Percentiles rank a stretch among this genome's conserved stretches.
phyloP scores from a whole-genome alignment of 1,139 yeast genomes.

The Scheffersomyces illinoinensis region DNA sequence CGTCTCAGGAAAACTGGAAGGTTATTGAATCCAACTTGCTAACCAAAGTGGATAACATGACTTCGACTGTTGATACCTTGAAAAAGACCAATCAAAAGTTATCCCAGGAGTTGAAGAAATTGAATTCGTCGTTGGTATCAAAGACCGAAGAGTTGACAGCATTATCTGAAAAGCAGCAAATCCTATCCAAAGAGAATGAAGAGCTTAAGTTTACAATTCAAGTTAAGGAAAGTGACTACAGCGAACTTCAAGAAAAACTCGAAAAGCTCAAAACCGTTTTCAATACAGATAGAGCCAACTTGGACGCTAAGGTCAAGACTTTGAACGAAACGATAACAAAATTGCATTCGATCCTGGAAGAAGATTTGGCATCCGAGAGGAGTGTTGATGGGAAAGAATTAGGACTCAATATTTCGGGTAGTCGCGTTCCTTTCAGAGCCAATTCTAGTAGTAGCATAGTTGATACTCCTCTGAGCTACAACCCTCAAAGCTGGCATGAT shows the following conservation, averaged over 20 bases:
- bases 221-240: conserved; percentile 25
- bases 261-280: conserved; percentile 32
- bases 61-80: conserved; percentile 34
- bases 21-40: conserved; percentile 56
- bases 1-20: conserved; percentile 69
- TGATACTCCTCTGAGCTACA: background rate
- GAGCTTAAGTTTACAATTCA: conserved; percentile 22
- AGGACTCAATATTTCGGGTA: background rate
- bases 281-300: conserved; percentile 30
- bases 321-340: conserved; percentile 20
- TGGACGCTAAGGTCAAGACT: conserved; percentile 26
- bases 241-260: conserved; percentile 30
- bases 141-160: conserved; percentile 24
- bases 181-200: conserved; percentile 15
- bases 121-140: conserved; percentile 19
- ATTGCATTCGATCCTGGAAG: background rate
- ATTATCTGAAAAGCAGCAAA: conserved; percentile 14
- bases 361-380: conserved; percentile 1
- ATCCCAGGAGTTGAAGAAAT: conserved; percentile 28
- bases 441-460: background rate
- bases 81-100: conserved; percentile 34
- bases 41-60: conserved; percentile 46
- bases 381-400: background rate
- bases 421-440: background rate
- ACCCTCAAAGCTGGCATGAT: conserved; percentile 15